A percentile compares a stretch with the other conserved stretches of the same genome.
These are phyloP conservation scores for Protostelium mycophagum DNA, from an alignment of 78 protist species.

Conservation along the genomic window DNA sequence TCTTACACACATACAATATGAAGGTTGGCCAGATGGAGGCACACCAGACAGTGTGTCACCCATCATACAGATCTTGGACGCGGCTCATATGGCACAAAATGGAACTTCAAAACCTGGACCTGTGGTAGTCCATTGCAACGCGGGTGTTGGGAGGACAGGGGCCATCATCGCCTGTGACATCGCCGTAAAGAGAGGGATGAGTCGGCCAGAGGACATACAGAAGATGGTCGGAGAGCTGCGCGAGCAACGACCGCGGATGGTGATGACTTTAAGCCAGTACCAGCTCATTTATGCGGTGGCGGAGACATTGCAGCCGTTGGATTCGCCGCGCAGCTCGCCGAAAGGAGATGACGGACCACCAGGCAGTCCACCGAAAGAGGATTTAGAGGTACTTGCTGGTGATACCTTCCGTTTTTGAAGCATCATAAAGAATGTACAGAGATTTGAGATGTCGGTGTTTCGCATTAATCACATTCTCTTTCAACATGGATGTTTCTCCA, in stretches of 20 bases:
- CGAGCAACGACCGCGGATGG: conserved; percentile 69
- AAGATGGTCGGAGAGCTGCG: conserved; percentile 21
- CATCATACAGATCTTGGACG: not conserved
- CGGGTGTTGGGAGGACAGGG: conserved; percentile 80
- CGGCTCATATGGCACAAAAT: not conserved
- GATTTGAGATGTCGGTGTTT: no score
- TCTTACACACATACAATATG: conserved; percentile 34
- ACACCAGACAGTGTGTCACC: conserved; percentile 11
- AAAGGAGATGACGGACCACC: no score
- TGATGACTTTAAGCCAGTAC: conserved; percentile 60
- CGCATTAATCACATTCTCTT: no score
- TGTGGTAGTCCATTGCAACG: conserved; percentile 71
- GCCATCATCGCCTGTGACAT: conserved; percentile 61
- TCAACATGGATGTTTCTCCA: no score
- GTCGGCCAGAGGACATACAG: not conserved
- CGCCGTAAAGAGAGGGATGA: not conserved
- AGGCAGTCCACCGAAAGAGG: no score
- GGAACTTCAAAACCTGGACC: conserved; percentile 54
- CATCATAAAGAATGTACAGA: no score
- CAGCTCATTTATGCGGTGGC: conserved; percentile 17
- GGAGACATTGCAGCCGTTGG: no score
- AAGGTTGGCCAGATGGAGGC: conserved; percentile 69
- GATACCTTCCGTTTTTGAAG: no score
- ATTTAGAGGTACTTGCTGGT: no score
- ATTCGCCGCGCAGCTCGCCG: no score